Conservation (phyloP, 2,329 filamentous ascomycete genomes). For the Orbilia javanica region DNA sequence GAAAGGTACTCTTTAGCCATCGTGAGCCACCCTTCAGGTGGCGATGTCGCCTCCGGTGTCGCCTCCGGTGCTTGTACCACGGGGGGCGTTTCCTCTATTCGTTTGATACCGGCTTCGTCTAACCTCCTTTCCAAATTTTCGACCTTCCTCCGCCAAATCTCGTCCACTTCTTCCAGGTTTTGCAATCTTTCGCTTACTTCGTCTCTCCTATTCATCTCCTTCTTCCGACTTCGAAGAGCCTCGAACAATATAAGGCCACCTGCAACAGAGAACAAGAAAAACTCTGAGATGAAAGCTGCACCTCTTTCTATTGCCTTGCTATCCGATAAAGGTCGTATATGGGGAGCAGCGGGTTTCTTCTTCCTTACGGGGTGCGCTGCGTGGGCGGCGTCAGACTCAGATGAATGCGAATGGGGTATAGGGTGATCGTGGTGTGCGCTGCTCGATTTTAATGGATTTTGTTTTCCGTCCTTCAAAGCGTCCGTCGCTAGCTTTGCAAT, state of each 20-base stretch:
- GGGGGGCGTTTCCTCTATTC: constrained; percentile 24
- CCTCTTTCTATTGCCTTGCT: constrained; percentile 77
- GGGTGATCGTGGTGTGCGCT: constrained; percentile 62
- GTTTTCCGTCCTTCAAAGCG: constrained; percentile 60
- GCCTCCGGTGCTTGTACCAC: constrained; percentile 15
- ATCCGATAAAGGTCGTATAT: constrained; percentile 75
- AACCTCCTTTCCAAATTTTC: constrained; percentile 53
- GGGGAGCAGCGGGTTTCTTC: constrained; percentile 65
- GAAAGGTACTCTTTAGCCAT: constrained; percentile 37
- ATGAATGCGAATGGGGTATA: constrained; percentile 8
- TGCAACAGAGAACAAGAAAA: constrained; percentile 76
- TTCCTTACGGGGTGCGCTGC: constrained; percentile 27
- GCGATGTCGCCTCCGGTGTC: neutral
- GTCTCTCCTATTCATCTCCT: constrained; percentile 72
- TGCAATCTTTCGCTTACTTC: constrained; percentile 73
- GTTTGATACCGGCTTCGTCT: constrained; percentile 49
- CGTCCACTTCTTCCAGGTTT: constrained; percentile 69
- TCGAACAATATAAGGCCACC: constrained; percentile 75
- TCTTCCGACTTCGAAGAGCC: constrained; percentile 72
- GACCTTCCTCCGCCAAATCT: constrained; percentile 55
- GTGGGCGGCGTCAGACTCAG: constrained; percentile 1
- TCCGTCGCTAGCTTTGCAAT: constrained; percentile 39
- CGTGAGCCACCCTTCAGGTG: constrained; percentile 22
- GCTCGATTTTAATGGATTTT: constrained; percentile 67
- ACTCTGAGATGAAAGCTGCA: constrained; percentile 77